Conservation (phyloP, 495 filamentous ascomycete genomes). For the Xylaria cubensis region DNA sequence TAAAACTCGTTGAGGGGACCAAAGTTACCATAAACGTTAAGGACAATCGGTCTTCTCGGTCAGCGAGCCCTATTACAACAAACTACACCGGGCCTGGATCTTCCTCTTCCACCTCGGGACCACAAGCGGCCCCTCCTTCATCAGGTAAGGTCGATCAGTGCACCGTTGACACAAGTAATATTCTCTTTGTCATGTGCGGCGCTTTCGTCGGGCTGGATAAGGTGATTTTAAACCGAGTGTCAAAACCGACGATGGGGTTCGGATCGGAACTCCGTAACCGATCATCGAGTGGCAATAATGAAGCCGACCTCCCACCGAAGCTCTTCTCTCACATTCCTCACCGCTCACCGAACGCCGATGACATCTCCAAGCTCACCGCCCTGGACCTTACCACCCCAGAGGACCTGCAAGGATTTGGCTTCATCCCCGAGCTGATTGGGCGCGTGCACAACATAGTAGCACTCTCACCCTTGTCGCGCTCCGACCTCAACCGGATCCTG, state of each 20-base stretch:
- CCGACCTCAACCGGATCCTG: constrained; percentile 82
- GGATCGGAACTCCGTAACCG: constrained; percentile 76
- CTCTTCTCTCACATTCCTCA: constrained; percentile 54
- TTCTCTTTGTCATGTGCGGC: constrained; percentile 94
- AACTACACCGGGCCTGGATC: constrained; percentile 46
- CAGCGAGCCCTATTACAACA: constrained; percentile 49
- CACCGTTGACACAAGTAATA: constrained; percentile 92
- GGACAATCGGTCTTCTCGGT: constrained; percentile 67
- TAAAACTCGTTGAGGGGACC: constrained; percentile 96
- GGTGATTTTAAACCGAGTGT: constrained; percentile 81
- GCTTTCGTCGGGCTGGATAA: constrained; percentile 95
- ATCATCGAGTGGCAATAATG: constrained; percentile 39
- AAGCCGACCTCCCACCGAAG: constrained; percentile 49
- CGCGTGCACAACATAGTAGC: constrained; percentile 88
- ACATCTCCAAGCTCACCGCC: constrained; percentile 65
- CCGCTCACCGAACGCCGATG: constrained; percentile 25
- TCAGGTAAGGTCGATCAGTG: constrained; percentile 80
- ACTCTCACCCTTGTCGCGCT: constrained; percentile 77
- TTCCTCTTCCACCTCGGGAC: constrained; percentile 39
- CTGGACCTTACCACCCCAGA: constrained; percentile 80
- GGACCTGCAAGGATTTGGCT: constrained; percentile 88
- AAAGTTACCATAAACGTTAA: constrained; percentile 90
- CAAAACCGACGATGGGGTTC: constrained; percentile 90
- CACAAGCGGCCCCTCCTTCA: constrained; percentile 43
- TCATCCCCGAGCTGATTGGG: constrained; percentile 93